These are phyloP conservation scores for Omphalea diandra DNA, from an alignment of 441 rosid species.

Conservation along the genomic window DNA sequence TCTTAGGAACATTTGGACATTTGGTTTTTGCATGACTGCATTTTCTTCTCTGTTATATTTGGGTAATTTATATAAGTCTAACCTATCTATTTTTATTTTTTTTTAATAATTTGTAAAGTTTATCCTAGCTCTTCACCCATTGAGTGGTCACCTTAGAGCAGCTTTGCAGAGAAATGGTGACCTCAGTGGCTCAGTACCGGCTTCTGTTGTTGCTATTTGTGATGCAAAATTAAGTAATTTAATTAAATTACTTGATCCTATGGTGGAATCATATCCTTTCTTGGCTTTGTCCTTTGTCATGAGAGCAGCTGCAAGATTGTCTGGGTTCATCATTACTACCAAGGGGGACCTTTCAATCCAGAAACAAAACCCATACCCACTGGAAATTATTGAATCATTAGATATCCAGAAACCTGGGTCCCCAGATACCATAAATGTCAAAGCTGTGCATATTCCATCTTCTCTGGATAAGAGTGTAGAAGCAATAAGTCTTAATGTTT, in stretches of 20 bases:
- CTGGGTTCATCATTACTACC: conserved; percentile 42
- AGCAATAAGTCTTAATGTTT: conserved; percentile 43
- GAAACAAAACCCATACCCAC: conserved; percentile 58
- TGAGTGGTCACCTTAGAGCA: conserved; percentile 84
- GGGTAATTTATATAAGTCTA: conserved; percentile 10
- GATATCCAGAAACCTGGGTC: conserved; percentile 40
- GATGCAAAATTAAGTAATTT: conserved; percentile 64
- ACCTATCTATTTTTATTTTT: conserved; percentile 15
- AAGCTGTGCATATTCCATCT: conserved; percentile 59
- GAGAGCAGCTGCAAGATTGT: conserved; percentile 63
- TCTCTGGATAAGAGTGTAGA: conserved; percentile 44
- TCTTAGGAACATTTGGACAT: neutral
- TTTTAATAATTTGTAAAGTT: conserved; percentile 46
- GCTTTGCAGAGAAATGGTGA: conserved; percentile 61
- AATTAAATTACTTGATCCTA: conserved; percentile 66
- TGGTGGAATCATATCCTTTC: conserved; percentile 60
- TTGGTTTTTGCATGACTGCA: conserved; percentile 6
- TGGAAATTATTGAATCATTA: conserved; percentile 42
- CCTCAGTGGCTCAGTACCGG: conserved; percentile 65
- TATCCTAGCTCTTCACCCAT: conserved; percentile 63
- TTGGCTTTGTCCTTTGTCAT: conserved; percentile 56
- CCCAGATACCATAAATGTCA: conserved; percentile 28
- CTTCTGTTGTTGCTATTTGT: conserved; percentile 66
- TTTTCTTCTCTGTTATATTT: conserved; percentile 9
- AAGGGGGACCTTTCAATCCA: conserved; percentile 51